Evolutionary conservation across 2,329 filamentous ascomycete genomes (phyloP).

Genomic region (Aureobasidium sp.): DNA sequence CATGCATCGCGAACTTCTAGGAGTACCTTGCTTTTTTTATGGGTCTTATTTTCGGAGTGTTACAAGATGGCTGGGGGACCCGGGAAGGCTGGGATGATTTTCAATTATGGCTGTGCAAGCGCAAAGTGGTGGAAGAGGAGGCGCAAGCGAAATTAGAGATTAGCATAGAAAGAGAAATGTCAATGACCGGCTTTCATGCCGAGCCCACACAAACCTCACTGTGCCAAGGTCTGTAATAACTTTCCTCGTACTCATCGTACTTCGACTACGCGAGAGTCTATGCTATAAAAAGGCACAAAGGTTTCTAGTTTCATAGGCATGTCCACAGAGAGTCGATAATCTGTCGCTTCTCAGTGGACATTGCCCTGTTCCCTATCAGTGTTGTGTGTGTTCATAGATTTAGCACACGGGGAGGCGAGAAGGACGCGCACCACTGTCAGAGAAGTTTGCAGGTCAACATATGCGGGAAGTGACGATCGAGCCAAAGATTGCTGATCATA

Average conservation of each 20-base stretch:
- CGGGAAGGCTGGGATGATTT: constrained; percentile 4
- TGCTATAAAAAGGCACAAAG: too few relatives aligned
- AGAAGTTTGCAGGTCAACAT: constrained; percentile 10
- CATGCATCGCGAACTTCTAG: constrained; percentile 9
- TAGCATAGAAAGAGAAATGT: constrained; percentile 11
- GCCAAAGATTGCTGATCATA: constrained; percentile 11
- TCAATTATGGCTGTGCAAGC: constrained; percentile 5
- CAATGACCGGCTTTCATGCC: constrained; percentile 8
- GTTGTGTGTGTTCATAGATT: too few relatives aligned
- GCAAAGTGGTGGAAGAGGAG: background rate
- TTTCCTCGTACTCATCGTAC: too few relatives aligned
- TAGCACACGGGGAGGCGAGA: background rate
- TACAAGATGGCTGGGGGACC: background rate
- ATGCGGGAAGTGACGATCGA: constrained; percentile 7
- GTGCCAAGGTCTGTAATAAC: too few relatives aligned
- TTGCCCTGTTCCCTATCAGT: too few relatives aligned
- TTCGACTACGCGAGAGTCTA: too few relatives aligned
- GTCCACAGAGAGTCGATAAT: too few relatives aligned
- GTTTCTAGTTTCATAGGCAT: too few relatives aligned
- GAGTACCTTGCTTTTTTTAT: constrained; percentile 3
- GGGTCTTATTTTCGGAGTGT: constrained; percentile 1
- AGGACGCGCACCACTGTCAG: constrained; percentile 9
- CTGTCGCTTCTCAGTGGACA: too few relatives aligned
- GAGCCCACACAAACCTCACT: background rate
- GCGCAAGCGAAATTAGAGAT: constrained; percentile 12